phyloP scores from a whole-genome alignment of 225 moss, liverwort and hornwort species.

The Antitrichia curtipendula region DNA sequence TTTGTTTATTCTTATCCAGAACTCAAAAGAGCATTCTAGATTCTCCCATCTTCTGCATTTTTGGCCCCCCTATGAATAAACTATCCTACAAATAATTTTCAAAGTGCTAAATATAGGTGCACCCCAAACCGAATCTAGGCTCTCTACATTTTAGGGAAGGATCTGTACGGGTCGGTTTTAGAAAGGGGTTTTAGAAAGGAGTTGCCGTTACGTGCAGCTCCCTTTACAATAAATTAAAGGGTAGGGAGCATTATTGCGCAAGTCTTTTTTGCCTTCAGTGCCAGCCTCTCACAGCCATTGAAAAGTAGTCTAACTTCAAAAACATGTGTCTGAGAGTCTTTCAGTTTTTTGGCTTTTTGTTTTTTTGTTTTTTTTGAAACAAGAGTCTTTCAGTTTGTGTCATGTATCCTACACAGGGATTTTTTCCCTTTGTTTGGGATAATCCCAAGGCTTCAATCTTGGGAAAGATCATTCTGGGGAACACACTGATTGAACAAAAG shows the following conservation, averaged over 20 bases:
- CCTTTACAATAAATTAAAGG: background rate
- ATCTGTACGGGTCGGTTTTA: accelerated
- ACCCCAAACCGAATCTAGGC: too few species aligned
- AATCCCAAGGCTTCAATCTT: background rate
- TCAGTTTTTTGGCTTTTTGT: background rate
- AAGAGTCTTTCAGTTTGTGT: background rate
- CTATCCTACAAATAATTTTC: too few species aligned
- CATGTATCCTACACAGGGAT: too few species aligned
- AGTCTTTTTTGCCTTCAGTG: background rate
- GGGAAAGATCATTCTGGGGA: background rate
- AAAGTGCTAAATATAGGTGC: background rate
- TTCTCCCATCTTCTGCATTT: background rate
- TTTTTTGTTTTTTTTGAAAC: too few species aligned
- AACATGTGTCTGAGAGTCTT: background rate
- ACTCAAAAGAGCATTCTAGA: background rate
- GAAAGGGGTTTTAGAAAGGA: background rate
- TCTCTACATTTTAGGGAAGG: too few species aligned
- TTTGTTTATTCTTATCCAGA: background rate
- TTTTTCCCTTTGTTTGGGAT: background rate
- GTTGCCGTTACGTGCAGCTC: background rate
- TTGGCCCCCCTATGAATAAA: background rate
- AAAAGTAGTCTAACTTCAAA: background rate
- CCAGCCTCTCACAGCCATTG: background rate
- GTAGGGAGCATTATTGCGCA: background rate
- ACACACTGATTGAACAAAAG: background rate